Evolutionary conservation across 345 rosid species (phyloP).

Genomic region (Viola odorata): DNA sequence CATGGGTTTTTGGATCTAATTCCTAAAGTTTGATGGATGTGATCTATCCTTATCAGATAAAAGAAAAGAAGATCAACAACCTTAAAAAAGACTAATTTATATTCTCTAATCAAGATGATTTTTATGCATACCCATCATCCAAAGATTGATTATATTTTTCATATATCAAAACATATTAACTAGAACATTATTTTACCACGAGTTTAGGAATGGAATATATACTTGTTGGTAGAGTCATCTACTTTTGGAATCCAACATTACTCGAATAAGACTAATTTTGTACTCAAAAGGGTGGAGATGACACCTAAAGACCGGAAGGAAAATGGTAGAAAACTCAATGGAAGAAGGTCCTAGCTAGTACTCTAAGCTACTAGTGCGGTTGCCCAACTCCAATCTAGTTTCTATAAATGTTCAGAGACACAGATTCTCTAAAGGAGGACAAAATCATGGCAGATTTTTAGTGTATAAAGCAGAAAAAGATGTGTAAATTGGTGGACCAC

Average conservation of each 20-base stretch:
- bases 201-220: too few relatives aligned
- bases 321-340: too few relatives aligned
- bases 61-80: neutral
- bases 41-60: neutral
- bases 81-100: conserved; percentile 4
- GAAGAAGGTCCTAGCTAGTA: neutral
- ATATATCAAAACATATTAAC: too few relatives aligned
- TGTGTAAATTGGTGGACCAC: conserved; percentile 25
- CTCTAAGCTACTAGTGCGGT: conserved; percentile 8
- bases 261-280: too few relatives aligned
- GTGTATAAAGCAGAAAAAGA: conserved; percentile 17
- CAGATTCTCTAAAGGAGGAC: conserved; percentile 14
- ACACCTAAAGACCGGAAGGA: too few relatives aligned
- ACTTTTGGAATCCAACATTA: too few relatives aligned
- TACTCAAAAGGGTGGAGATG: too few relatives aligned
- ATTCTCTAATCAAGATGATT: conserved; percentile 9
- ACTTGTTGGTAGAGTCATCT: too few relatives aligned
- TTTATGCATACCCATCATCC: neutral
- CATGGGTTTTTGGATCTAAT: conserved; percentile 20
- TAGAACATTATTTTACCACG: too few relatives aligned
- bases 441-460: conserved; percentile 18
- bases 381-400: conserved; percentile 21
- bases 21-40: conserved; percentile 11
- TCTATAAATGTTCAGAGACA: conserved; percentile 27
- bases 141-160: neutral